Base-by-base conservation (phyloP, 768 basidiomycete genomes). In the Clavaria fumosa region DNA sequence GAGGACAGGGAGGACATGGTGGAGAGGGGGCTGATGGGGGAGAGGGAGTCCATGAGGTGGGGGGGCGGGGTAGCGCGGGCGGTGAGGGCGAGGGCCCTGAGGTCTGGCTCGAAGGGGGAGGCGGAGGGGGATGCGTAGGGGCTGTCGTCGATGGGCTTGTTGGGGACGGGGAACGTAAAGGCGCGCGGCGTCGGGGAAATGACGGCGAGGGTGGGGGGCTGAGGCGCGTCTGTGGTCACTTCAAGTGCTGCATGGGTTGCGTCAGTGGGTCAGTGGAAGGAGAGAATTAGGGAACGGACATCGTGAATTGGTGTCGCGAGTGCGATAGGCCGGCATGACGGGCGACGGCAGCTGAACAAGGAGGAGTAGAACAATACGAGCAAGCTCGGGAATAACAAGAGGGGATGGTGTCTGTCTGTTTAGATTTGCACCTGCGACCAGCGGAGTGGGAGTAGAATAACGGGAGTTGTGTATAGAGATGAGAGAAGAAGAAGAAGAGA, bases 281-380 rank as follows among this genome's bases (percentile, higher is more conserved):
- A 37, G 23, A 28, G 12, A 39, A 10, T 23, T 26, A 10, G 31
- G 21, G 26, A 23, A 60, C 64, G 51, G 47, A 66, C 66, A 56
- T 57, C 59, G 58, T 53, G 67, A 57, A 46, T 64, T 69, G 65
- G 68, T 75, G 65, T 80, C 77, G 65, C 76, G 77, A 55, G 78
- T 81, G 62, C 79, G 78, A 52, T 73, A 64, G 36, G 77, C 77
- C 57, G 79, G 79, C 79, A 82, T 82, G 67, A 69, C 73, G 57
- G n/a, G n/a, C n/a, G n/a, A n/a, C n/a, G n/a, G n/a, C n/a, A n/a
- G n/a, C n/a, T n/a, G n/a, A n/a, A n/a, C n/a, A n/a, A n/a, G n/a
- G n/a, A 62, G 56, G 51, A 51, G 37, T 19, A 32, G 17, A 36
- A 20, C 19, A 27, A 22, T 23, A 11, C 23, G 35, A 36, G 7